Conservation (phyloP, 2,329 filamentous ascomycete genomes). For the Epicoccum sorghinum region DNA sequence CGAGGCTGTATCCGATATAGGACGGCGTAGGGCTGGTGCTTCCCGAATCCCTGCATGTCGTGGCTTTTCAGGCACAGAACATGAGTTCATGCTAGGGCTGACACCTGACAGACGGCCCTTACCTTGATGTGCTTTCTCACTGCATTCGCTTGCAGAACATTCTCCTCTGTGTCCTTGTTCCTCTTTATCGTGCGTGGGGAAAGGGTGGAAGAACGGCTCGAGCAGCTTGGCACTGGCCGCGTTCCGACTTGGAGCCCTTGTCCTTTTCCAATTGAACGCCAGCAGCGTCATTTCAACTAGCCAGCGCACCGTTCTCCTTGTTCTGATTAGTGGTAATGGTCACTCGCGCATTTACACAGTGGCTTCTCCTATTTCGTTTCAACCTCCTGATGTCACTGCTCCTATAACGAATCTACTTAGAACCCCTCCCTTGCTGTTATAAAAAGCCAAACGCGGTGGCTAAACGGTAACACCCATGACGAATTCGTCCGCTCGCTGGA, state of each 20-base stretch:
- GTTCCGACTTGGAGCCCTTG: constrained; percentile 14
- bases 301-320: constrained; percentile 3
- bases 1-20: constrained; percentile 7
- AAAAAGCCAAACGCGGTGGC: background rate
- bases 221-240: constrained; percentile 10
- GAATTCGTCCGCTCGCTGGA: too few species aligned
- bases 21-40: constrained; percentile 7
- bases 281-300: constrained; percentile 9
- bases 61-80: constrained; percentile 14
- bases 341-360: background rate
- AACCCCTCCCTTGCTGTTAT: background rate
- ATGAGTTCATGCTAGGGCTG: constrained; percentile 5
- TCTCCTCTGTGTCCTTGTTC: background rate
- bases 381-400: background rate
- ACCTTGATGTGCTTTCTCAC: background rate
- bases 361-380: background rate
- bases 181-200: background rate
- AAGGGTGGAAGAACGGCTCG: constrained; percentile 7
- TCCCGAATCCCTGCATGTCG: constrained; percentile 6
- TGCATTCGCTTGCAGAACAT: background rate
- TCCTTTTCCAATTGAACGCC: constrained; percentile 1
- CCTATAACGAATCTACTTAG: background rate
- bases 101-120: background rate
- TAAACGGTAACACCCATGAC: background rate
- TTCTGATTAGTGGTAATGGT: background rate